phyloP scores from a whole-genome alignment of 176 grass and related monocot genomes.

The Neostapfia colusana region DNA sequence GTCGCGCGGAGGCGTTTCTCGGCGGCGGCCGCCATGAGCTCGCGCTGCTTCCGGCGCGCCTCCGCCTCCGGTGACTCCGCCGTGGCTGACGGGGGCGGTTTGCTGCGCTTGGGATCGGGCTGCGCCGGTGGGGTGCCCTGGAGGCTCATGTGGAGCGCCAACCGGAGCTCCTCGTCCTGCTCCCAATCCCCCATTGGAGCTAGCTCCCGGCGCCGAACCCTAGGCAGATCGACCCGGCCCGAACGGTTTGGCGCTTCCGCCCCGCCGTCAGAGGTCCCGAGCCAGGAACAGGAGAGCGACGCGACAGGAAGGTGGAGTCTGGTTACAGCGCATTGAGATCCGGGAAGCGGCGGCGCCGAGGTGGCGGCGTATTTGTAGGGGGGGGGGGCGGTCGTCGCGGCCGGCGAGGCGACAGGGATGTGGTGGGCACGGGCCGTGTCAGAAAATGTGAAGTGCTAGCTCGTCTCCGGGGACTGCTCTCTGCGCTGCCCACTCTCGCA shows the following conservation, averaged over 20 bases:
- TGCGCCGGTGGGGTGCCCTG: conserved; percentile 67
- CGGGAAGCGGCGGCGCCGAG: conserved; percentile 30
- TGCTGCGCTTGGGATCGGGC: conserved; percentile 92
- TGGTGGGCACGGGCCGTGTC: conserved; percentile 10
- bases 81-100: conserved; percentile 29
- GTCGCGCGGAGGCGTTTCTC: conserved; percentile 66
- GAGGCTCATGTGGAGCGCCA: conserved; percentile 93
- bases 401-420: conserved; percentile 44
- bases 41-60: conserved; percentile 64
- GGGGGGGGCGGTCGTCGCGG: conserved; percentile 6
- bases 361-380: conserved; percentile 42
- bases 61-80: conserved; percentile 64
- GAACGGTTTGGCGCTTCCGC: conserved; percentile 25
- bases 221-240: conserved; percentile 35
- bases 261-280: conserved; percentile 17
- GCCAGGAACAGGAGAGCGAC: conserved; percentile 6
- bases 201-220: neutral
- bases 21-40: conserved; percentile 83
- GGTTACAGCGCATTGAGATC: conserved; percentile 44
- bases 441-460: conserved; percentile 12
- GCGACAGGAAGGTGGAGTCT: conserved; percentile 5
- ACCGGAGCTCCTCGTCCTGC: conserved; percentile 89
- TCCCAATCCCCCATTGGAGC: conserved; percentile 68
- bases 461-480: neutral
- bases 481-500: neutral